Base-by-base conservation (phyloP, 495 filamentous ascomycete genomes). In the Neohortaea acidophila region DNA sequence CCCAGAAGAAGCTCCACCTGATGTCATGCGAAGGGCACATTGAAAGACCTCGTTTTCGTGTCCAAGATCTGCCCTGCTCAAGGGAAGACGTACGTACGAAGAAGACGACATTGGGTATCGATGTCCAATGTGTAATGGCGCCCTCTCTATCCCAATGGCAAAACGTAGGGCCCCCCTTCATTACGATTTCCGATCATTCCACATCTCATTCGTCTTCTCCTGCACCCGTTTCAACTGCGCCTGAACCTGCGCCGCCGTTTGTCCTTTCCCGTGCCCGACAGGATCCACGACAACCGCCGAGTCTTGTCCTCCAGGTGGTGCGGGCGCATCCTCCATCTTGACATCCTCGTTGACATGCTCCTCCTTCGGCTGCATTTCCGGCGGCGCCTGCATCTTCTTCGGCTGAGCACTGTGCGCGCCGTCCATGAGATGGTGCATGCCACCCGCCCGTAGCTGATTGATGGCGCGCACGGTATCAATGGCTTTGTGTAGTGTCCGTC, bases 381-480 rank as follows among this genome's bases (percentile, higher is more conserved):
- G 29, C 59, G 35, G 54, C 43, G 39, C 62, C 51, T 33, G 63
- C 21, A 37, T 22, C 56, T 44, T 63, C 47, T 68, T 71, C 7
- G 78, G 78, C 50, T 76, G 68, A 31, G 69, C 62, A 38, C 74
- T 79, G 59, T 72, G 62, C 11, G 72, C 69, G 6, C 78, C 77
- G 51, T 93, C 84, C 85, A 92, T 92, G 55, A 84, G 72, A 5
- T 61, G 67, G 12, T 72, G 66, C 1, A 71, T 70, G 32, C 83
- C 79, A 11, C 80, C 84, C 47, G 93, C 89, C 35, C 87, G 67
- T 29, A 97, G 60, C 63, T 97, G 94, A 56, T 94, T 94, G 55
- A 97, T 94, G 0, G 89, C 89, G n/a, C 91, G 71, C 31, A 97
- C 85, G 0, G 91, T 94, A 58, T 97, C 89, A 57, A 97, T 96